Base-by-base conservation (phyloP, 1,284 basidiomycete genomes). In the Cutaneotrichosporon sp. region DNA sequence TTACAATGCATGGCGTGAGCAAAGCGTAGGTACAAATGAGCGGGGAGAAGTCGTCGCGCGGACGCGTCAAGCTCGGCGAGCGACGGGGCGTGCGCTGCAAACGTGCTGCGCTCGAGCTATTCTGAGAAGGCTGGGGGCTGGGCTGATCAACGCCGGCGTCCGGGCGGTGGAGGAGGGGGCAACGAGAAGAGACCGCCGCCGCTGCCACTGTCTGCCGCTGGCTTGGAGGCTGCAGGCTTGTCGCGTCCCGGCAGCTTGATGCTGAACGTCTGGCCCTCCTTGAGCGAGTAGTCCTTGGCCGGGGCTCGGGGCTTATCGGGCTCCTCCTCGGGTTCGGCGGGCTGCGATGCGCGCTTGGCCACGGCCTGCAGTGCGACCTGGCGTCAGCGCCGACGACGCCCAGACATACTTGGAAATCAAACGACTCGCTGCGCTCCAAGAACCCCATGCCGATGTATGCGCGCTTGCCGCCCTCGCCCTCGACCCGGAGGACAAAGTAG, bases 371-470 rank as follows among this genome's bases (percentile, higher is more conserved):
- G 79, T 1, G 94, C 90, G 47, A 97, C 91, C 64, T 77, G 49
- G 4, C 11, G 27, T 50, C 17, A 53, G 51, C 25, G n/a, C n/a
- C n/a, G n/a, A n/a, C n/a, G n/a, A n/a, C n/a, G n/a, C n/a, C 17
- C 3, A 14, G 14, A 59, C 67, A 45, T 42, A 68, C 70, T 58
- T 72, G 70, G 75, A 94, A 94, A 75, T 94, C 91, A 74, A 96
- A 96, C 60, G 88, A 88, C 65, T 96, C 92, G 26, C 87, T 82
- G 24, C 92, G 82, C 70, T 97, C 92, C 17, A 83, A 81, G 71
- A 96, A 97, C 8, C 93, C 91, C 81, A 96, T 86, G 4, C 92
- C 92, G 54, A 97, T 88, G 67, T 90, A 94, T 1, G 91, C 91
- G 67, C 89, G 85, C 72, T 82, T 84, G 12, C 90, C 90, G 16